Conservation (phyloP, 768 basidiomycete species). For the Xanthoconium stramineum region DNA sequence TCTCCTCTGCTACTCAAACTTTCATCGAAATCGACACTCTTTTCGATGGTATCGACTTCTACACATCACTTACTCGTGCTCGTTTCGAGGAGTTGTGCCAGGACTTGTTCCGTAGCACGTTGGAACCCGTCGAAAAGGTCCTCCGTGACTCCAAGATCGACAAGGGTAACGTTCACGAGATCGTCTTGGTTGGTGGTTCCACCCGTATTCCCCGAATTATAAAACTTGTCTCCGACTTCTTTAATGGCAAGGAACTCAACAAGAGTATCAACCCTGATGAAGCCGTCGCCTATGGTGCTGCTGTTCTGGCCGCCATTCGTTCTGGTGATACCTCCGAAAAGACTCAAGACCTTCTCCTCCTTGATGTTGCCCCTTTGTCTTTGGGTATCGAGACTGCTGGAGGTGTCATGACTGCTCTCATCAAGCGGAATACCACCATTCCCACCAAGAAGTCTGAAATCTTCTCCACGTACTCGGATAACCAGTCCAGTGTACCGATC, state of each 20-base stretch:
- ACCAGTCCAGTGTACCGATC: constrained; percentile 97
- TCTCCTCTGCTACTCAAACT: constrained; percentile 94
- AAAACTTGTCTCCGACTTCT: constrained; percentile 97
- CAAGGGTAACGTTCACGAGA: constrained; percentile 93
- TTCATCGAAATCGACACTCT: constrained; percentile 98
- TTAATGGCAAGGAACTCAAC: constrained; percentile 98
- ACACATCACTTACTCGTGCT: constrained; percentile 96
- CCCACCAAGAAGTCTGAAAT: constrained; percentile 98
- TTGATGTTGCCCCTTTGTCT: constrained; percentile 89
- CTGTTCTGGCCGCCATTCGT: constrained; percentile 96
- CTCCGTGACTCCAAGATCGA: constrained; percentile 98
- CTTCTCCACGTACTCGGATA: constrained; percentile 98
- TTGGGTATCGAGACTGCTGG: constrained; percentile 98
- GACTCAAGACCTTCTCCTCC: constrained; percentile 92
- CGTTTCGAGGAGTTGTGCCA: constrained; percentile 96
- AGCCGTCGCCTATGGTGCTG: constrained; percentile 97
- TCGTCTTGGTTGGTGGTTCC: constrained; percentile 96
- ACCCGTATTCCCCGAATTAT: constrained; percentile 98
- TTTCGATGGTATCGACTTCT: constrained; percentile 97
- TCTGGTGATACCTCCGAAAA: constrained; percentile 98
- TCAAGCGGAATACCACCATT: constrained; percentile 98
- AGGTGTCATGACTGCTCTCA: constrained; percentile 98
- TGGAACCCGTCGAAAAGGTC: constrained; percentile 97
- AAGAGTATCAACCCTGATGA: constrained; percentile 99
- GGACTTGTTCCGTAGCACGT: constrained; percentile 89